Conservation (phyloP, 805 yeast genomes). For the Tetrapisispora pingtungensis region DNA sequence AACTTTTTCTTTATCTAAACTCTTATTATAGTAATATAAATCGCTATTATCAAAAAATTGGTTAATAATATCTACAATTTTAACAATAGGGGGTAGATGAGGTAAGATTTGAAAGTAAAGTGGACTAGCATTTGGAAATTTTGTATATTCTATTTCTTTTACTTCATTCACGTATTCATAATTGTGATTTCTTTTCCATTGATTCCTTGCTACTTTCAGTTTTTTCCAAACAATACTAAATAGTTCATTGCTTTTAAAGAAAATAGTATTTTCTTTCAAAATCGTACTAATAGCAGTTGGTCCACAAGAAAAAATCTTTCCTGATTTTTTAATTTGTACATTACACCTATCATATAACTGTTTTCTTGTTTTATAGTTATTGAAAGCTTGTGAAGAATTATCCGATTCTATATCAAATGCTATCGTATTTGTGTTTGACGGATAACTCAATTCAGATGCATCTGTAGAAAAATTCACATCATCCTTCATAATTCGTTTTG, state of each 20-base stretch:
- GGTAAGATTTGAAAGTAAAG: slow-evolving; percentile 6
- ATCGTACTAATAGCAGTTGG: slow-evolving; percentile 23
- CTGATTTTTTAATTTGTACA: slow-evolving; percentile 14
- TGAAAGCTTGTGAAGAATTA: too few relatives aligned
- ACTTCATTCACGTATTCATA: slow-evolving; percentile 14
- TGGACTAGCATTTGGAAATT: neutral
- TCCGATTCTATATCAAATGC: too few relatives aligned
- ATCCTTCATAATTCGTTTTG: neutral
- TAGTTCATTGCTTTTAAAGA: slow-evolving; percentile 8
- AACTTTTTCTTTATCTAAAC: slow-evolving; percentile 16
- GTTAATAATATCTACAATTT: slow-evolving; percentile 7
- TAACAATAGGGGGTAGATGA: slow-evolving; percentile 17
- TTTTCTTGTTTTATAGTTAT: neutral
- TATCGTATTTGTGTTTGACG: neutral
- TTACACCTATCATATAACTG: slow-evolving; percentile 9
- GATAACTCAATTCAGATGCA: neutral
- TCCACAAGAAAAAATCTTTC: slow-evolving; percentile 21
- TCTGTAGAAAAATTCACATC: neutral
- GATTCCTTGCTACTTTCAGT: slow-evolving; percentile 18
- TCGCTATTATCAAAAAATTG: slow-evolving; percentile 11
- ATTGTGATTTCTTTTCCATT: slow-evolving; percentile 12
- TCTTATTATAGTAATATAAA: slow-evolving; percentile 7
- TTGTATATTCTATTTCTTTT: slow-evolving; percentile 5
- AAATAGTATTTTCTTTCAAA: slow-evolving; percentile 11
- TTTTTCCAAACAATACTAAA: slow-evolving; percentile 16